Evolutionary conservation across 2,329 filamentous ascomycete species (phyloP).

Genomic region (Podosphaera aphanis): DNA sequence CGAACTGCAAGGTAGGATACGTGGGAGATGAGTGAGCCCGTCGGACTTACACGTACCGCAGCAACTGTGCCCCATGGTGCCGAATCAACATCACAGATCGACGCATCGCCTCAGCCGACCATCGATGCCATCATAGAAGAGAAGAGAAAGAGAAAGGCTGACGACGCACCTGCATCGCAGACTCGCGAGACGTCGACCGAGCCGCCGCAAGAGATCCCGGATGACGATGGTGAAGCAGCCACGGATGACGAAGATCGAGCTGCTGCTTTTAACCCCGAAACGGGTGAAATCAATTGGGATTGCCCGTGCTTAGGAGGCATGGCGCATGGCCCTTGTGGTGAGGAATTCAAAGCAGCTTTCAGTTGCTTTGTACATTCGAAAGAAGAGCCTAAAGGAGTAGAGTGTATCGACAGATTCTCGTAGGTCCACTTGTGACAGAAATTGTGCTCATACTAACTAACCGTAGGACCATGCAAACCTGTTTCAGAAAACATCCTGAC

Average conservation of each 20-base stretch:
- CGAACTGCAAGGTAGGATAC: slow-evolving; percentile 41
- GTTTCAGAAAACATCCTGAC: slow-evolving; percentile 81
- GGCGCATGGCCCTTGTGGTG: slow-evolving; percentile 86
- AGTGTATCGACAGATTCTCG: slow-evolving; percentile 97
- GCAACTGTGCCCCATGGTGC: slow-evolving; percentile 16
- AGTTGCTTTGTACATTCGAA: slow-evolving; percentile 95
- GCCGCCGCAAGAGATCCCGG: slow-evolving; percentile 6
- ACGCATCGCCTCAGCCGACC: slow-evolving; percentile 33
- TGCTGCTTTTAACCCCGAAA: slow-evolving; percentile 93
- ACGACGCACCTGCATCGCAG: slow-evolving; percentile 11
- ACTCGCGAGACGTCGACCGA: slow-evolving; percentile 7
- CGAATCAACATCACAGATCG: slow-evolving; percentile 15
- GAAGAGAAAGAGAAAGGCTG: slow-evolving; percentile 23
- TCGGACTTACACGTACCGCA: slow-evolving; percentile 7
- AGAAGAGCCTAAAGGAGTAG: slow-evolving; percentile 91
- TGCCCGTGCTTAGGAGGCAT: slow-evolving; percentile 94
- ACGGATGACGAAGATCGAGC: slow-evolving; percentile 60
- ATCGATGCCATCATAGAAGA: slow-evolving; percentile 43
- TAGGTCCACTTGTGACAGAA: slow-evolving; percentile 23
- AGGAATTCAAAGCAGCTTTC: slow-evolving; percentile 86
- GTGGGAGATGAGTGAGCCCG: too few relatives aligned
- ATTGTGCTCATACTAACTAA: slow-evolving; percentile 7
- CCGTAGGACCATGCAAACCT: slow-evolving; percentile 78
- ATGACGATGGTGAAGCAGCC: slow-evolving; percentile 18
- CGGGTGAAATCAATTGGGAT: slow-evolving; percentile 99